A percentile compares a stretch with the other conserved stretches of the same genome.
These are phyloP conservation scores for Lyophyllum semitale DNA, from an alignment of 768 basidiomycete species.

Conservation along the genomic window DNA sequence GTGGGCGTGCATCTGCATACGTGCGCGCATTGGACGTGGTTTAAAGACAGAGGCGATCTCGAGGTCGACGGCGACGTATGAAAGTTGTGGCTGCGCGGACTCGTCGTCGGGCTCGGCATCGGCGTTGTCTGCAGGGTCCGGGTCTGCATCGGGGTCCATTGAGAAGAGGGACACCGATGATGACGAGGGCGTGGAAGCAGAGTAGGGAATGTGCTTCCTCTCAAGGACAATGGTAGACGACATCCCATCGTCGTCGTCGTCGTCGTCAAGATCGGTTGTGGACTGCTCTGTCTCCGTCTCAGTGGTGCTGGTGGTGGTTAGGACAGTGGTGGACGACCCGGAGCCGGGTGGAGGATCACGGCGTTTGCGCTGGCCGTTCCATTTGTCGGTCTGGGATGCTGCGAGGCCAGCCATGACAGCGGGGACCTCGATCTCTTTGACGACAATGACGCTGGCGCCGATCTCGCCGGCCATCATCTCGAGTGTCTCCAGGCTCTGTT, in stretches of 20 bases:
- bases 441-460: slow-evolving; percentile 87
- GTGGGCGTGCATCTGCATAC: slow-evolving; percentile 30
- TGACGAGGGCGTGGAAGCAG: slow-evolving; percentile 13
- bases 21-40: slow-evolving; percentile 60
- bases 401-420: slow-evolving; percentile 46
- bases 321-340: slow-evolving; percentile 27
- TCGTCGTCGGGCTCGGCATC: slow-evolving; percentile 27
- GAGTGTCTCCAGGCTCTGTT: slow-evolving; percentile 81
- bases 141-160: slow-evolving; percentile 51
- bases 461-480: slow-evolving; percentile 95
- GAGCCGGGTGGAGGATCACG: slow-evolving; percentile 27
- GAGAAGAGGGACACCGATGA: slow-evolving; percentile 41
- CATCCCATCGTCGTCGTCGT: slow-evolving; percentile 25
- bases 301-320: slow-evolving; percentile 25
- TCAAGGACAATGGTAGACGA: slow-evolving; percentile 33
- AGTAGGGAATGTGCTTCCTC: slow-evolving; percentile 17
- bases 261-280: slow-evolving; percentile 37
- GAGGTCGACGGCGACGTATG: slow-evolving; percentile 50
- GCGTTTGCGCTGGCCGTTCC: slow-evolving; percentile 39
- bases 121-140: slow-evolving; percentile 29
- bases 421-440: slow-evolving; percentile 85
- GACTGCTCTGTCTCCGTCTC: slow-evolving; percentile 43
- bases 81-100: slow-evolving; percentile 13
- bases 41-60: slow-evolving; percentile 76
- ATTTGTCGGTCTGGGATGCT: slow-evolving; percentile 35